These are phyloP conservation scores for Symmetrospora coprosmae DNA, from an alignment of 768 basidiomycete genomes.

Conservation along the genomic window DNA sequence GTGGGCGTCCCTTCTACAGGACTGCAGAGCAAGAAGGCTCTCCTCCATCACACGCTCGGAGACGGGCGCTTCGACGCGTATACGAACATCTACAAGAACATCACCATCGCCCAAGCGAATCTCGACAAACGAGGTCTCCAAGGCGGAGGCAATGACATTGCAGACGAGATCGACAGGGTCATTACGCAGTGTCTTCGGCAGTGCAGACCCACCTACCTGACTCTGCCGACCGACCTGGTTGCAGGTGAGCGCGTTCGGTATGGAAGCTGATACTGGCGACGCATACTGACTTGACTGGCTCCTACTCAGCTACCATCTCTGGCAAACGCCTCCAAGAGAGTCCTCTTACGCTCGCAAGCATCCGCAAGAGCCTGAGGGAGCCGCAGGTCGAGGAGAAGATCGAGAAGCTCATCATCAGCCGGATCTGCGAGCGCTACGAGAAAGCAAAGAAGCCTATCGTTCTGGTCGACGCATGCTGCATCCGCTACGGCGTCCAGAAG, in stretches of 20 bases:
- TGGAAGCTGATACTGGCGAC: background rate
- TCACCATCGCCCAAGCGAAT: conserved; percentile 55
- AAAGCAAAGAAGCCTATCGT: conserved; percentile 52
- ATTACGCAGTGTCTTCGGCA: conserved; percentile 34
- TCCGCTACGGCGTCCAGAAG: conserved; percentile 53
- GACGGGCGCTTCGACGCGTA: conserved; percentile 75
- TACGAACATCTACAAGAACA: conserved; percentile 55
- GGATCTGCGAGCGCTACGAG: conserved; percentile 54
- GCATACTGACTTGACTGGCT: background rate
- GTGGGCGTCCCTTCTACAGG: conserved; percentile 65
- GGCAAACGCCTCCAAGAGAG: conserved; percentile 49
- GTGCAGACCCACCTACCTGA: conserved; percentile 75
- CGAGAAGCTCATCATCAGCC: conserved; percentile 57
- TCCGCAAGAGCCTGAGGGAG: conserved; percentile 34
- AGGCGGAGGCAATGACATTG: background rate
- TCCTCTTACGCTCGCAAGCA: conserved; percentile 38
- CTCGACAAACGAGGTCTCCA: conserved; percentile 39
- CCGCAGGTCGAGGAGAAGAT: conserved; percentile 31
- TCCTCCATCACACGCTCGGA: conserved; percentile 79
- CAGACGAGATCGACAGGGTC: conserved; percentile 24
- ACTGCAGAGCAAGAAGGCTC: conserved; percentile 55
- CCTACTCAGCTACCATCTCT: conserved; percentile 44
- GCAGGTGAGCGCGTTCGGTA: background rate
- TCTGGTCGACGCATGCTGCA: conserved; percentile 62
- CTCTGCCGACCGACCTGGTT: conserved; percentile 71